Percentiles rank a stretch among this genome's conserved stretches.
These are phyloP conservation scores for Ophiostoma quercus DNA, from an alignment of 2,329 filamentous ascomycete species.

Conservation along the genomic window DNA sequence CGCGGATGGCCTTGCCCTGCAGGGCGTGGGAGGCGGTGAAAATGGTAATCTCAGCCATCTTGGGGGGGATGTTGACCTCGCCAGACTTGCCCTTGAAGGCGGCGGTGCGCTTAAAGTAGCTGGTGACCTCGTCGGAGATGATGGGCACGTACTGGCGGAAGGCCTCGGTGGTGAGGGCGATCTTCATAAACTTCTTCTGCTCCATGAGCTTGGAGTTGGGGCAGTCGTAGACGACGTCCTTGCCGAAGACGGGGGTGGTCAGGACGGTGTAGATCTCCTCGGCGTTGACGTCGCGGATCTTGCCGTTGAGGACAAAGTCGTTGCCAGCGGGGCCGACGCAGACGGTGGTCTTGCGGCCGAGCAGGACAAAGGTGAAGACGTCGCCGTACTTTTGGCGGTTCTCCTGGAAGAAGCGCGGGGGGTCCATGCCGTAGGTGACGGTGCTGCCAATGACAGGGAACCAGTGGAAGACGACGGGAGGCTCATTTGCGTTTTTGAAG, in stretches of 20 bases:
- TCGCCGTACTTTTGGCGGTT: conserved; percentile 59
- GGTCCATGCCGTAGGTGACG: conserved; percentile 90
- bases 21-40: conserved; percentile 74
- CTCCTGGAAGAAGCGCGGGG: conserved; percentile 77
- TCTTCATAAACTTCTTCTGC: conserved; percentile 79
- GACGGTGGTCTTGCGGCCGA: conserved; percentile 48
- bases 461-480: conserved; percentile 75
- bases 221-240: conserved; percentile 77
- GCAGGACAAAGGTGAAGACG: conserved; percentile 50
- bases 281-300: conserved; percentile 48
- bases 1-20: conserved; percentile 70
- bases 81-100: conserved; percentile 57
- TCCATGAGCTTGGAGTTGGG: conserved; percentile 82
- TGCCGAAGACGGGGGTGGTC: conserved; percentile 61
- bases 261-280: conserved; percentile 51
- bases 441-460: conserved; percentile 84
- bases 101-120: conserved; percentile 55
- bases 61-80: conserved; percentile 56
- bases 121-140: conserved; percentile 63
- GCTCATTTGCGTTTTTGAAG: conserved; percentile 75
- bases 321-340: conserved; percentile 49
- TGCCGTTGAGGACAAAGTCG: conserved; percentile 53
- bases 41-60: conserved; percentile 72
- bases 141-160: conserved; percentile 63
- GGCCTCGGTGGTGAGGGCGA: conserved; percentile 60